Evolutionary conservation across 176 grass and related monocot genomes (phyloP).

Genomic region (Puya raimondii): DNA sequence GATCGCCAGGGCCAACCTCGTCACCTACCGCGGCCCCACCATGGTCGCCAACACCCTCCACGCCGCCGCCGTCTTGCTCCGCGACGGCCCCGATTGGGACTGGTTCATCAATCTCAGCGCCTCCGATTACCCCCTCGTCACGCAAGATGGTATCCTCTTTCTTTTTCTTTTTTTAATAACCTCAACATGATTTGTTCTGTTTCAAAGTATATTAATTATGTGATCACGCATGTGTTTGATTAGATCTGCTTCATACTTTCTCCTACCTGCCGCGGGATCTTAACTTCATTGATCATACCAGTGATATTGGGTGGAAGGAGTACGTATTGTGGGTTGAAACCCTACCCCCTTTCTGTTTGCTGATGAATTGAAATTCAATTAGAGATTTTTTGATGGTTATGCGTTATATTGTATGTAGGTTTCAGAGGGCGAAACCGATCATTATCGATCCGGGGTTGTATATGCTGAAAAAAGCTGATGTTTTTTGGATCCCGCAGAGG

Average conservation of each 20-base stretch:
- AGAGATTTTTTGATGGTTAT: neutral
- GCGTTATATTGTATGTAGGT: conserved; percentile 26
- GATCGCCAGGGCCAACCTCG: conserved; percentile 63
- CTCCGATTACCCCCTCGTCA: conserved; percentile 79
- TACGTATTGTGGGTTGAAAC: conserved; percentile 10
- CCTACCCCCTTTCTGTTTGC: neutral
- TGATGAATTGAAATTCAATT: neutral
- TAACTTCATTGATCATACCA: conserved; percentile 89
- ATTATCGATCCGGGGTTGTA: conserved; percentile 78
- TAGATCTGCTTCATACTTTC: conserved; percentile 80
- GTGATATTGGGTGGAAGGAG: conserved; percentile 83
- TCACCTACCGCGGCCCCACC: conserved; percentile 79
- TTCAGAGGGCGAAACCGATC: conserved; percentile 67
- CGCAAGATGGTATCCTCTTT: conserved; percentile 61
- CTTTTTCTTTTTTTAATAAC: neutral
- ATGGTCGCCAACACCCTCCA: conserved; percentile 95
- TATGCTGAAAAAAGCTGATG: conserved; percentile 52
- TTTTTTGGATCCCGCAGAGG: conserved; percentile 62
- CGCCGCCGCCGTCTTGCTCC: conserved; percentile 66
- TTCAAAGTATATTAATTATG: neutral
- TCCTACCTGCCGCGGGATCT: conserved; percentile 72
- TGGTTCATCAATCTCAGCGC: conserved; percentile 94
- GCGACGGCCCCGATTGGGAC: conserved; percentile 64
- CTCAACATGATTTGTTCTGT: neutral
- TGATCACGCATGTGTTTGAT: neutral